Conservation (phyloP, 192 early-diverging fungal species). For the Coemansia sp. region DNA sequence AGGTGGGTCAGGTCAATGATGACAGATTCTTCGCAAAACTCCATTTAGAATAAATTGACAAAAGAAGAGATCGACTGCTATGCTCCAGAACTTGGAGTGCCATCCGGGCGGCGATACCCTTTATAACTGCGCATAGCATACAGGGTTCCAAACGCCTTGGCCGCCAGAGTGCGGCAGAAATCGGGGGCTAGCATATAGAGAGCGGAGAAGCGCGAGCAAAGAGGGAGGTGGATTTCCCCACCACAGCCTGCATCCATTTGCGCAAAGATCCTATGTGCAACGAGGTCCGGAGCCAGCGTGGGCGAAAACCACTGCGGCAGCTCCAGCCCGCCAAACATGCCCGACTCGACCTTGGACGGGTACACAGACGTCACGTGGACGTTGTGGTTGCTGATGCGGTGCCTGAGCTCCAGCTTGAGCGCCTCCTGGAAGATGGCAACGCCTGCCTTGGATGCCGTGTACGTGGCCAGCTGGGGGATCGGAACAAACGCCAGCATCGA, state of each 20-base stretch:
- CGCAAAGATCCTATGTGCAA: constrained; percentile 61
- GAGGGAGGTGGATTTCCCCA: constrained; percentile 54
- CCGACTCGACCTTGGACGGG: constrained; percentile 71
- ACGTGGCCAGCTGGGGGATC: constrained; percentile 65
- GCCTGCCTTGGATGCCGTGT: constrained; percentile 79
- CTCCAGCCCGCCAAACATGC: constrained; percentile 72
- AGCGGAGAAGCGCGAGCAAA: constrained; percentile 23
- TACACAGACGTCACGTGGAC: constrained; percentile 66
- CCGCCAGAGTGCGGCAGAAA: constrained; percentile 8
- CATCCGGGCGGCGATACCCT: constrained; percentile 8
- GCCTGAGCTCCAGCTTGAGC: constrained; percentile 72
- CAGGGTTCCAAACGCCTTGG: constrained; percentile 30
- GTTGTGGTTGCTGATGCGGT: constrained; percentile 58
- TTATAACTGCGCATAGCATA: constrained; percentile 41
- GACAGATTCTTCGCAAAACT: neutral
- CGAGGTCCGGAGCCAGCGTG: constrained; percentile 56
- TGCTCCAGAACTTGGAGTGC: neutral
- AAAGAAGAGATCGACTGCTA: neutral
- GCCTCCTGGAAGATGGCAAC: constrained; percentile 71
- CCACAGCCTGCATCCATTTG: constrained; percentile 58
- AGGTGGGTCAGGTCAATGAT: constrained; percentile 32
- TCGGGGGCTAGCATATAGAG: constrained; percentile 32
- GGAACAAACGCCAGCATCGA: constrained; percentile 46
- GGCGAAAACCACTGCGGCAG: constrained; percentile 69
- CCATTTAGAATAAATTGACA: neutral